phyloP scores from a whole-genome alignment of 306 rosid species.

The Glycine tomentella region DNA sequence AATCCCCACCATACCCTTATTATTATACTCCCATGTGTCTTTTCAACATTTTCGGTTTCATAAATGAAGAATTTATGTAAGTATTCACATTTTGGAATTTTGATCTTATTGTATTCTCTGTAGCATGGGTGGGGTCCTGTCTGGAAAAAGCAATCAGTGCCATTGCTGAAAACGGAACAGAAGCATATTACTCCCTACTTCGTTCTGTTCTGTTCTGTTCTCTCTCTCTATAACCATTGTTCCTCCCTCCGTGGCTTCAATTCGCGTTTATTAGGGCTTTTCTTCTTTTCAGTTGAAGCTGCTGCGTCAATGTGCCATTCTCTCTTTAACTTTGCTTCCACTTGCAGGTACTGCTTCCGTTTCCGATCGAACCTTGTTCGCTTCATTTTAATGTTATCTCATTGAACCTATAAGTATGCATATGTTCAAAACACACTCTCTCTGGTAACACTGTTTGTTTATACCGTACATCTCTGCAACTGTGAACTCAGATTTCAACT shows the following conservation, averaged over 20 bases:
- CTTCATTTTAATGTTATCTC: background rate
- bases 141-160: constrained; percentile 60
- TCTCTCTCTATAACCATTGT: constrained; percentile 3
- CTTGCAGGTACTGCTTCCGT: constrained; percentile 49
- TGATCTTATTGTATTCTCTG: background rate
- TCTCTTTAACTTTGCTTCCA: constrained; percentile 26
- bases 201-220: constrained; percentile 15
- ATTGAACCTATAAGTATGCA: background rate
- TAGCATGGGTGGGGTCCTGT: constrained; percentile 42
- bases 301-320: constrained; percentile 42
- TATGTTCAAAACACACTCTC: background rate
- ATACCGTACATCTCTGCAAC: constrained; percentile 11
- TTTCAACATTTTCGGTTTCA: constrained; percentile 27
- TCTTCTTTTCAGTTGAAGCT: constrained; percentile 11
- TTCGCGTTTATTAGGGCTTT: constrained; percentile 54
- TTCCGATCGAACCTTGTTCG: constrained; percentile 41
- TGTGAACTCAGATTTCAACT: constrained; percentile 24
- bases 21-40: constrained; percentile 18
- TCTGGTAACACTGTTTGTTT: constrained; percentile 10
- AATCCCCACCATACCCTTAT: background rate
- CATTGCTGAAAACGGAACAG: constrained; percentile 59
- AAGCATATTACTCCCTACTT: constrained; percentile 20
- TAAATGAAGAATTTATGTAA: constrained; percentile 1
- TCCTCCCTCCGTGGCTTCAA: constrained; percentile 30
- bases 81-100: constrained; percentile 23